A percentile compares a stretch with the other conserved stretches of the same genome.
phyloP scores from a whole-genome alignment of 192 early-diverging fungal genomes.

The Coemansia javaensis region DNA sequence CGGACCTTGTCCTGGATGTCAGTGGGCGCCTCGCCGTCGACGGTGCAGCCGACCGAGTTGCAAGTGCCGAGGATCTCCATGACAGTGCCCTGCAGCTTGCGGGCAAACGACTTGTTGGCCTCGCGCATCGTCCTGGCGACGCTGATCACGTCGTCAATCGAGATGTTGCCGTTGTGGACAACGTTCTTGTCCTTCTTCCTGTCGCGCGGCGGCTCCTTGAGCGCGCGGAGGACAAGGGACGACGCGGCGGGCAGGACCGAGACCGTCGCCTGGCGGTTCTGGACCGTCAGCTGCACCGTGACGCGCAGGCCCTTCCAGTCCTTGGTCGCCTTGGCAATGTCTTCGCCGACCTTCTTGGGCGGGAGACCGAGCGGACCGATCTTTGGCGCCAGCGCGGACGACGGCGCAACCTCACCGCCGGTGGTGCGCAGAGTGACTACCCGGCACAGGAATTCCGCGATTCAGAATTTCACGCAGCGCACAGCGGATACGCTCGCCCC shows the following conservation, averaged over 20 bases:
- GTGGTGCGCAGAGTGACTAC: slow-evolving; percentile 90
- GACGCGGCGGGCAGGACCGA: slow-evolving; percentile 95
- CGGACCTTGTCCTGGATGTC: slow-evolving; percentile 82
- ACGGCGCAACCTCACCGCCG: slow-evolving; percentile 98
- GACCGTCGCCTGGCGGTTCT: slow-evolving; percentile 99
- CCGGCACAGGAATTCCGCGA: neutral
- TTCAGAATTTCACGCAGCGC: neutral
- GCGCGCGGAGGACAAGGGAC: slow-evolving; percentile 91
- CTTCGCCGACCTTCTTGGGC: slow-evolving; percentile 99
- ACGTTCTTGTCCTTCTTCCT: slow-evolving; percentile 99
- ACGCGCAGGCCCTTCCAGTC: slow-evolving; percentile 99
- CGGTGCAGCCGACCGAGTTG: slow-evolving; percentile 96
- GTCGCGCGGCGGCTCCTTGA: slow-evolving; percentile 96
- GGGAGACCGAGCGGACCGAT: slow-evolving; percentile 99
- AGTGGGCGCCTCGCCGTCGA: slow-evolving; percentile 90
- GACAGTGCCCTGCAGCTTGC: slow-evolving; percentile 91
- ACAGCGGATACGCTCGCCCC: neutral
- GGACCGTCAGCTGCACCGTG: slow-evolving; percentile 96
- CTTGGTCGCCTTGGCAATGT: slow-evolving; percentile 99
- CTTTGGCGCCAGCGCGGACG: slow-evolving; percentile 97
- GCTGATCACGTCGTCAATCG: slow-evolving; percentile 89
- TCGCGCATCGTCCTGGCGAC: slow-evolving; percentile 91
- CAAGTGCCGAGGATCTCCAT: slow-evolving; percentile 90
- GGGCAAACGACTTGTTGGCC: slow-evolving; percentile 85
- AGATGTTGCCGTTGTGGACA: slow-evolving; percentile 94